Conservation (phyloP, 2,329 filamentous ascomycete genomes). For the Penicillium sp. region DNA sequence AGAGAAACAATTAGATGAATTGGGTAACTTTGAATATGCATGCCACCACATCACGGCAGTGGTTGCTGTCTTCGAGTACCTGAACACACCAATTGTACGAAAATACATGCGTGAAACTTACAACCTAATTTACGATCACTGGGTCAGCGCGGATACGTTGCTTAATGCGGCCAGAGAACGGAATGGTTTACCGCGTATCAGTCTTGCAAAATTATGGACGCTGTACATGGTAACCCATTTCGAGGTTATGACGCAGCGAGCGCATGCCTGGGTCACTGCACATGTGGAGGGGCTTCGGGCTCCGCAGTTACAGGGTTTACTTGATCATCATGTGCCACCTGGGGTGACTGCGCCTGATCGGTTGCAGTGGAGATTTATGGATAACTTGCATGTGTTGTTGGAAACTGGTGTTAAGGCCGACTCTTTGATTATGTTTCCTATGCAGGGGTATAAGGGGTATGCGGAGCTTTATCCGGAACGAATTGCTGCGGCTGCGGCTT, state of each 20-base stretch:
- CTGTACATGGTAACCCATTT: constrained; percentile 22
- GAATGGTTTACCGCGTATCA: constrained; percentile 7
- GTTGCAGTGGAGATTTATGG: constrained; percentile 14
- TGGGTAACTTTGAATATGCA: constrained; percentile 22
- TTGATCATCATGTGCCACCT: background rate
- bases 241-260: constrained; percentile 22
- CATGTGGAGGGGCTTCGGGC: constrained; percentile 14
- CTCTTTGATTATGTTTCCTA: constrained; percentile 23
- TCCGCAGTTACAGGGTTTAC: constrained; percentile 12
- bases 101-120: constrained; percentile 22
- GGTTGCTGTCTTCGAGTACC: constrained; percentile 24
- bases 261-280: constrained; percentile 24
- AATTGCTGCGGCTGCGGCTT: background rate
- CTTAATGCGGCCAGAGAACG: constrained; percentile 15
- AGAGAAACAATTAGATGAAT: constrained; percentile 19
- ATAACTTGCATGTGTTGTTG: constrained; percentile 14
- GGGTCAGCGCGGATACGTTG: constrained; percentile 12
- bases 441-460: constrained; percentile 21
- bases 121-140: constrained; percentile 23
- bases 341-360: background rate
- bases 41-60: constrained; percentile 24
- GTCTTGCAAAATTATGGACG: constrained; percentile 20
- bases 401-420: constrained; percentile 18
- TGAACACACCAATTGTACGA: constrained; percentile 15
- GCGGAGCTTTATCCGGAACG: background rate